Conservation (phyloP, 164 flowering plant species). For the Tinospora cordifolia region DNA sequence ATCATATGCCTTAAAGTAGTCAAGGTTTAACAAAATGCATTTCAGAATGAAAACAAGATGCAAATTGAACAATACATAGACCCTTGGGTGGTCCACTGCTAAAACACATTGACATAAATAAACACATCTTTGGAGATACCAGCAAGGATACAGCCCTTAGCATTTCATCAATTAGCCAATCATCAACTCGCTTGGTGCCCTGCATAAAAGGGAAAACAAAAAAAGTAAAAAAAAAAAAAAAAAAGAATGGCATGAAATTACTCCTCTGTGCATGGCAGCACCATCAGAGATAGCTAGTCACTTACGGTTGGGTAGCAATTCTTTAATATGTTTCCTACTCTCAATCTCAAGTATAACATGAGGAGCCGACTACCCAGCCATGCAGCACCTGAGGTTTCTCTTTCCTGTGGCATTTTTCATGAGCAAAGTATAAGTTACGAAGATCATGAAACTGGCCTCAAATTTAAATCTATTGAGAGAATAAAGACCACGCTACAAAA, state of each 20-base stretch:
- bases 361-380: slow-evolving; percentile 67
- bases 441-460: neutral
- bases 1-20: slow-evolving; percentile 55
- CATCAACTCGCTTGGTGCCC: slow-evolving; percentile 63
- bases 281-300: slow-evolving; percentile 6
- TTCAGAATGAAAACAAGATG: neutral
- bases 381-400: slow-evolving; percentile 44
- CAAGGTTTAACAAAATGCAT: slow-evolving; percentile 25
- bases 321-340: slow-evolving; percentile 41
- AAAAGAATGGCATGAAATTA: slow-evolving; percentile 2
- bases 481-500: neutral
- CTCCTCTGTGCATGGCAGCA: neutral
- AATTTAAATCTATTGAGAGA: neutral
- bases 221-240: neutral
- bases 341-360: slow-evolving; percentile 48
- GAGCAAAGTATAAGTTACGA: neutral
- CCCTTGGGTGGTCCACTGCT: neutral
- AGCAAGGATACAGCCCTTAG: slow-evolving; percentile 75
- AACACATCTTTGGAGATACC: neutral
- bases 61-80: neutral
- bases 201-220: slow-evolving; percentile 22
- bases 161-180: slow-evolving; percentile 68
- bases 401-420: slow-evolving; percentile 40
- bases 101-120: neutral
- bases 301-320: slow-evolving; percentile 74